Conservation (phyloP, 352 stramenopile genomes). For the Phytophthora parvispora region DNA sequence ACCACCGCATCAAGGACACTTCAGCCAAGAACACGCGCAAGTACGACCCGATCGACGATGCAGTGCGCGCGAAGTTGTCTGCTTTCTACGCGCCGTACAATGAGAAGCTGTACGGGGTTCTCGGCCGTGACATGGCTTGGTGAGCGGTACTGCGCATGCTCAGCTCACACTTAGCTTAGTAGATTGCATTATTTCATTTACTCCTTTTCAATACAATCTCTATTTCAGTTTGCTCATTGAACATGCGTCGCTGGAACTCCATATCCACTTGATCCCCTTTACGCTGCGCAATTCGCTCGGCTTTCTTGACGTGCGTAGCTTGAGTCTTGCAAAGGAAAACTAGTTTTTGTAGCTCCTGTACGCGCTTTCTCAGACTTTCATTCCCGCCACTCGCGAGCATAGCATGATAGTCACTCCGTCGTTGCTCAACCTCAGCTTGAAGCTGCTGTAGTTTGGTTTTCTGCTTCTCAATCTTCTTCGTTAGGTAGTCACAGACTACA, state of each 20-base stretch:
- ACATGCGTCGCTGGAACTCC: constrained; percentile 54
- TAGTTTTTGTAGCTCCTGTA: constrained; percentile 77
- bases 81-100: constrained; percentile 91
- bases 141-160: constrained; percentile 16
- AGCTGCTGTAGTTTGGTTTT: constrained; percentile 51
- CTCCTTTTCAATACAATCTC: constrained; percentile 67
- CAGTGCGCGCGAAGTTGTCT: constrained; percentile 64
- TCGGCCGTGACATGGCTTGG: constrained; percentile 75
- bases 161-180: neutral
- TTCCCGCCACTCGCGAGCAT: constrained; percentile 53
- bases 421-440: constrained; percentile 35
- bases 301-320: constrained; percentile 53
- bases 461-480: constrained; percentile 59
- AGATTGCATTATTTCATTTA: constrained; percentile 27
- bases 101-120: constrained; percentile 70
- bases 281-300: constrained; percentile 43
- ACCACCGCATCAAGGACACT: constrained; percentile 83
- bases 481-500: constrained; percentile 54
- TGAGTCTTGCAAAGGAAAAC: constrained; percentile 74
- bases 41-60: constrained; percentile 79
- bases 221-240: constrained; percentile 68
- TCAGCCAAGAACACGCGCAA: constrained; percentile 91
- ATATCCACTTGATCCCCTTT: constrained; percentile 39
- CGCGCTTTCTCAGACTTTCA: constrained; percentile 57
- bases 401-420: constrained; percentile 47